Evolutionary conservation across 148 eudicot genomes (phyloP).

Genomic region (Rhododendron ovatum): DNA sequence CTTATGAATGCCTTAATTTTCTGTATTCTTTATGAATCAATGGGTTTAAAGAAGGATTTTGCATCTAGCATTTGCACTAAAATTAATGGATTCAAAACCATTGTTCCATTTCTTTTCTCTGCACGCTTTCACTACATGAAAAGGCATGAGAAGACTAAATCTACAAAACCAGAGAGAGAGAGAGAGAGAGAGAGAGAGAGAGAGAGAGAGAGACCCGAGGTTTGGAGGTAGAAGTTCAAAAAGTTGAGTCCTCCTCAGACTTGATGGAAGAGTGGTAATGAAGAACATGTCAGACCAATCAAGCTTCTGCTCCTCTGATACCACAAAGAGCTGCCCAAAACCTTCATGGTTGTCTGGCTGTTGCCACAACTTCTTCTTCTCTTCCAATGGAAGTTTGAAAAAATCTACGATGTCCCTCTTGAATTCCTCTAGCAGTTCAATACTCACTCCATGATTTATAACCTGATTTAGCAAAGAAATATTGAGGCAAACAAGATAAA

Average conservation of each 20-base stretch:
- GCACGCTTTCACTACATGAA: neutral
- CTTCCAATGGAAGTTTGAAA: slow-evolving; percentile 36
- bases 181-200: too few species aligned
- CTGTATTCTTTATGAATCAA: neutral
- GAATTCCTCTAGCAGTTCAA: slow-evolving; percentile 33
- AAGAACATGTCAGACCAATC: slow-evolving; percentile 64
- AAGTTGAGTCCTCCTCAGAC: slow-evolving; percentile 26
- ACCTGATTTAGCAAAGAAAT: slow-evolving; percentile 22
- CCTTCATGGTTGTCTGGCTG: slow-evolving; percentile 47
- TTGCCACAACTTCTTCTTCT: slow-evolving; percentile 43
- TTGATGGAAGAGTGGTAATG: slow-evolving; percentile 39
- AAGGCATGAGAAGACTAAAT: neutral
- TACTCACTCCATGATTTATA: slow-evolving; percentile 49
- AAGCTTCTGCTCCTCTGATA: slow-evolving; percentile 49
- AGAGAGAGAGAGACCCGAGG: slow-evolving; percentile 30
- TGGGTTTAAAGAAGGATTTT: neutral
- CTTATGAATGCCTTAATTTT: neutral
- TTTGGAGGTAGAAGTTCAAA: slow-evolving; percentile 31
- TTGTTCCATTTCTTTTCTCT: neutral
- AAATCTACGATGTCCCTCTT: slow-evolving; percentile 27
- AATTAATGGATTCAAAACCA: neutral
- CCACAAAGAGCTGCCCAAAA: slow-evolving; percentile 54
- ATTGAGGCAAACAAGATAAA: neutral
- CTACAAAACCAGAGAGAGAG: neutral
- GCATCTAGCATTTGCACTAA: neutral